phyloP scores from a whole-genome alignment of 2,329 filamentous ascomycete species.

The Alternaria longipes region DNA sequence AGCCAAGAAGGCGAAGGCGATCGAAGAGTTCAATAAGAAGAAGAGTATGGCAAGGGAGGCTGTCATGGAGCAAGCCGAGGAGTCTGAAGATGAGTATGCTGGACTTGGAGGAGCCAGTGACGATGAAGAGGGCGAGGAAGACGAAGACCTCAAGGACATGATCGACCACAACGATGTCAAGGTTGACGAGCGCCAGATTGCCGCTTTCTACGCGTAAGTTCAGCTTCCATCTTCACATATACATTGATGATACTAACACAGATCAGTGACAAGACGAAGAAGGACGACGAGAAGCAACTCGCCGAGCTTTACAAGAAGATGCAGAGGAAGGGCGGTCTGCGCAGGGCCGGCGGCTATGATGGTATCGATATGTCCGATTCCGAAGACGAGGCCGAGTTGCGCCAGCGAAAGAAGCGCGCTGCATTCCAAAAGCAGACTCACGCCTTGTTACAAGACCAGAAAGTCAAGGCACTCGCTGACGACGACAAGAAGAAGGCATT shows the following conservation, averaged over 20 bases:
- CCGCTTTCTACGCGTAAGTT: constrained; percentile 87
- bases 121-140: constrained; percentile 80
- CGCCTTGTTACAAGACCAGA: constrained; percentile 86
- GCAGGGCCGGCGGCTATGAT: constrained; percentile 71
- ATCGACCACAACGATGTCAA: constrained; percentile 83
- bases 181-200: constrained; percentile 81
- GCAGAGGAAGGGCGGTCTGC: constrained; percentile 80
- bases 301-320: constrained; percentile 61
- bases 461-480: constrained; percentile 87
- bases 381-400: constrained; percentile 83
- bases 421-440: constrained; percentile 94
- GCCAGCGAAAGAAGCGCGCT: constrained; percentile 80
- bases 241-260: constrained; percentile 23
- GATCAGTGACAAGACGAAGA: constrained; percentile 77
- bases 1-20: constrained; percentile 61
- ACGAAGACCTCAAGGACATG: constrained; percentile 81
- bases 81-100: constrained; percentile 98
- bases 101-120: constrained; percentile 90
- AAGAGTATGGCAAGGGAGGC: constrained; percentile 85
- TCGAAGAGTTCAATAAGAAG: constrained; percentile 76
- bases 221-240: not conserved
- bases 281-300: constrained; percentile 74
- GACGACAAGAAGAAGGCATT: constrained; percentile 92
- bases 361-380: constrained; percentile 83
- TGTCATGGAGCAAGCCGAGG: constrained; percentile 92